A percentile compares a stretch with the other conserved stretches of the same genome.
phyloP scores from a whole-genome alignment of 2,329 filamentous ascomycete genomes.

The Ascochyta clinopodiicola region DNA sequence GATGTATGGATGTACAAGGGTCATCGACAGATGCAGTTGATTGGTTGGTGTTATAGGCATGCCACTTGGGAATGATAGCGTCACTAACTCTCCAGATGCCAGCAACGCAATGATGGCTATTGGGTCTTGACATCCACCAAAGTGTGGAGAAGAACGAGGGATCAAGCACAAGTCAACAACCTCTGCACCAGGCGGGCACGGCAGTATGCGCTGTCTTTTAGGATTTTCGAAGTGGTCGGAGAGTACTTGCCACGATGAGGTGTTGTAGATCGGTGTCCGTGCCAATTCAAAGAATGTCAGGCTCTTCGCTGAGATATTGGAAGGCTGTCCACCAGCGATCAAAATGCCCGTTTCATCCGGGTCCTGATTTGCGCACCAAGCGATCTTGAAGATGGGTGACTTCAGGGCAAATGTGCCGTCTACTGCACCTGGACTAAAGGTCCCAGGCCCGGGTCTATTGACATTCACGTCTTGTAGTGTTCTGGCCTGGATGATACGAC shows the following conservation, averaged over 20 bases:
- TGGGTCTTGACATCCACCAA: slow-evolving; percentile 86
- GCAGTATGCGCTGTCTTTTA: slow-evolving; percentile 73
- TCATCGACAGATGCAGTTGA: slow-evolving; percentile 85
- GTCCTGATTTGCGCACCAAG: slow-evolving; percentile 94
- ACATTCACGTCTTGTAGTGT: slow-evolving; percentile 78
- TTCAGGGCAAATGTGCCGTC: slow-evolving; percentile 65
- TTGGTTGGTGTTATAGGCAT: slow-evolving; percentile 92
- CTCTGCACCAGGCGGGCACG: slow-evolving; percentile 77
- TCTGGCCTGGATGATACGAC: slow-evolving; percentile 80
- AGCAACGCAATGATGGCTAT: slow-evolving; percentile 82
- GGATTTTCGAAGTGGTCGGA: slow-evolving; percentile 78
- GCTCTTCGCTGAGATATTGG: slow-evolving; percentile 72
- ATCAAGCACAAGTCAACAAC: slow-evolving; percentile 83
- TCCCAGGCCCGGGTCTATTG: slow-evolving; percentile 66
- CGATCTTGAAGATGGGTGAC: slow-evolving; percentile 77
- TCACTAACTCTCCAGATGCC: slow-evolving; percentile 86
- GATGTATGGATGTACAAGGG: slow-evolving; percentile 89
- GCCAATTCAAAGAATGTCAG: slow-evolving; percentile 91
- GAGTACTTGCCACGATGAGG: slow-evolving; percentile 86
- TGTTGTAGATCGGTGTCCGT: slow-evolving; percentile 86
- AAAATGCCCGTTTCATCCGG: slow-evolving; percentile 91
- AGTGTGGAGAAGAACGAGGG: slow-evolving; percentile 83
- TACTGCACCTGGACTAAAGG: slow-evolving; percentile 50
- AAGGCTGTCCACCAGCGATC: slow-evolving; percentile 79
- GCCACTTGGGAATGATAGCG: slow-evolving; percentile 89